A percentile compares a stretch with the other conserved stretches of the same genome.
Conservation (phyloP, 371 early-diverging fungal genomes). For the Apophysomyces sp. region DNA sequence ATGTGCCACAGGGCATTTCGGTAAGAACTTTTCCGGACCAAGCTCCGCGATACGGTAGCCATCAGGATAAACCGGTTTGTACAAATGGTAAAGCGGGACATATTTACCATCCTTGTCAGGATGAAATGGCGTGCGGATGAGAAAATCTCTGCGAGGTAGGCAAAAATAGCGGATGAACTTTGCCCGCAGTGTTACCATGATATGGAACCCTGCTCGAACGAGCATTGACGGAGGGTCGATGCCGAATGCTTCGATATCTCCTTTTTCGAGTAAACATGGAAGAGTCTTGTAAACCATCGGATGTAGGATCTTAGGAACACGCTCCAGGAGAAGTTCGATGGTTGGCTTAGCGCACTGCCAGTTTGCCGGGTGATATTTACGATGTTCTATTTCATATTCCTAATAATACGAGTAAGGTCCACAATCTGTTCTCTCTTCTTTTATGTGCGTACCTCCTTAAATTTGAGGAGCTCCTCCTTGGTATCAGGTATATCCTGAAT, state of each 20-base stretch:
- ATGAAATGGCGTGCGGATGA: constrained; percentile 26
- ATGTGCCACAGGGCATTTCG: constrained; percentile 1
- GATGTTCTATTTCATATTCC: constrained; percentile 19
- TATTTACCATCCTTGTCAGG: constrained; percentile 26
- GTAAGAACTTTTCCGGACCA: constrained; percentile 36
- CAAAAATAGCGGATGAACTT: constrained; percentile 28
- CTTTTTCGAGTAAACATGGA: constrained; percentile 20
- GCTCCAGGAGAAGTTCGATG: constrained; percentile 23
- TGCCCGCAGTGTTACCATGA: constrained; percentile 19
- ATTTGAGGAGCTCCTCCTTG: constrained; percentile 32
- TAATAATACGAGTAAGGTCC: constrained; percentile 5
- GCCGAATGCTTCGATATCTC: constrained; percentile 27
- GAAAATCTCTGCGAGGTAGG: constrained; percentile 24
- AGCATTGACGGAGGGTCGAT: constrained; percentile 19
- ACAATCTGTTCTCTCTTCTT: neutral
- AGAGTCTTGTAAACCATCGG: constrained; percentile 17
- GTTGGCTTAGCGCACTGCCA: constrained; percentile 28
- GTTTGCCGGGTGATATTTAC: constrained; percentile 23
- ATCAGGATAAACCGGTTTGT: constrained; percentile 24
- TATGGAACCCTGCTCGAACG: constrained; percentile 7
- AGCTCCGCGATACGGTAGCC: constrained; percentile 40
- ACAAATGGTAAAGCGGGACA: constrained; percentile 27
- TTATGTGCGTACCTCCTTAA: constrained; percentile 24
- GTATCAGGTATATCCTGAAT: constrained; percentile 54
- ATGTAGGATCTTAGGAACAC: constrained; percentile 23